A percentile compares a stretch with the other conserved stretches of the same genome.
Conservation (phyloP, 805 yeast species). For the Allodekkera sacchari region DNA sequence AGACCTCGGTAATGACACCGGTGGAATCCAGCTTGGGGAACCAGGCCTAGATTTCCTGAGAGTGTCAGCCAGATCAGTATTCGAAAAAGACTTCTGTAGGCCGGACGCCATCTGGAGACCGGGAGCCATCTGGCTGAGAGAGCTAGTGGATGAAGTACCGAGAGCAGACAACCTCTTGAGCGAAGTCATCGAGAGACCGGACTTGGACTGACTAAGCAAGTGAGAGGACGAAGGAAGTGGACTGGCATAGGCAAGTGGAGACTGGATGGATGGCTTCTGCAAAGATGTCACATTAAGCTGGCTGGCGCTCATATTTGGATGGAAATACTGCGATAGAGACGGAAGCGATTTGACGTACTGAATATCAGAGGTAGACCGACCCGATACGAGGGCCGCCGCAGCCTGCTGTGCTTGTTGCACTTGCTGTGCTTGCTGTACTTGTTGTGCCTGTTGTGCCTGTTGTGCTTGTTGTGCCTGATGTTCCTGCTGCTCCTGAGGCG, state of each 20-base stretch:
- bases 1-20: conserved; percentile 13
- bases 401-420: conserved; percentile 12
- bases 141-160: not conserved
- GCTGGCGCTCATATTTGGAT: conserved; percentile 1
- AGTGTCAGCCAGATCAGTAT: conserved; percentile 34
- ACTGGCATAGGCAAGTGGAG: conserved; percentile 4
- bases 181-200: too few relatives aligned
- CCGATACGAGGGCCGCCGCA: conserved; percentile 8
- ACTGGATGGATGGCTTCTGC: not conserved
- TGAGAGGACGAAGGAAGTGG: conserved; percentile 1
- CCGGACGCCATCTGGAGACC: conserved; percentile 7
- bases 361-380: conserved; percentile 9
- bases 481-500: conserved; percentile 8
- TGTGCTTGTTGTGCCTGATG: conserved; percentile 14
- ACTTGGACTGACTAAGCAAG: conserved; percentile 8
- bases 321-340: conserved; percentile 41
- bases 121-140: conserved; percentile 4
- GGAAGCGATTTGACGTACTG: conserved; percentile 45
- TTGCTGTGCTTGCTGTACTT: conserved; percentile 1
- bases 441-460: conserved; percentile 13
- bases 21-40: conserved; percentile 29
- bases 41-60: conserved; percentile 37
- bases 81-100: conserved; percentile 28
- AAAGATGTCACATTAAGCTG: conserved; percentile 3
- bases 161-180: too few relatives aligned